Percentiles rank a stretch among this genome's conserved stretches.
phyloP scores from a whole-genome alignment of 331 rosid species.

The Phaseolus coccineus region DNA sequence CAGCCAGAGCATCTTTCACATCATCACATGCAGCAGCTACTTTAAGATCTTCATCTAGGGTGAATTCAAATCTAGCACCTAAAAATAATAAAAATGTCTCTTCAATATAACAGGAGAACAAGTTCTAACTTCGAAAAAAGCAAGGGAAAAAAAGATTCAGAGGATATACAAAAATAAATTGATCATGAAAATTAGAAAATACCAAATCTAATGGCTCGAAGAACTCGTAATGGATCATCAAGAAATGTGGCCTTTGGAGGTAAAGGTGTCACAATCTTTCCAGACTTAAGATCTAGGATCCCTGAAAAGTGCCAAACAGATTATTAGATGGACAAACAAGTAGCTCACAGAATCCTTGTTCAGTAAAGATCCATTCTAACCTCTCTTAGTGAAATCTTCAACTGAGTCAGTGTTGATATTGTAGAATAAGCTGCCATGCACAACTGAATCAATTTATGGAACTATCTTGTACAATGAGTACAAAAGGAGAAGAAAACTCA shows the following conservation, averaged over 20 bases:
- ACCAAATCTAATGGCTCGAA: conserved; percentile 97
- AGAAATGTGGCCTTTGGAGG: conserved; percentile 85
- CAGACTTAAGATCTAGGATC: conserved; percentile 74
- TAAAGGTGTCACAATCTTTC: conserved; percentile 92
- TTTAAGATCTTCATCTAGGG: conserved; percentile 81
- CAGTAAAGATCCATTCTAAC: conserved; percentile 51
- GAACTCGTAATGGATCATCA: conserved; percentile 96
- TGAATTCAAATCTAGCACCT: conserved; percentile 90
- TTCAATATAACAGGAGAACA: conserved; percentile 38
- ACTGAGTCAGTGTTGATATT: conserved; percentile 77
- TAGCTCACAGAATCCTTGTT: conserved; percentile 39
- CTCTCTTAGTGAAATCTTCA: conserved; percentile 89
- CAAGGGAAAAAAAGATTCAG: conserved; percentile 9
- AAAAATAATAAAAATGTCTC: conserved; percentile 41
- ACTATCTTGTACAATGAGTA: conserved; percentile 30
- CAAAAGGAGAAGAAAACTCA: conserved; percentile 9
- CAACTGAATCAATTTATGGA: conserved; percentile 36
- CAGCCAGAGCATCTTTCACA: conserved; percentile 80
- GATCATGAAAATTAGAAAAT: conserved; percentile 34
- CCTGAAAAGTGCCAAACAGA: conserved; percentile 58
- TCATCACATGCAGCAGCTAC: conserved; percentile 87
- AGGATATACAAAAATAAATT: not conserved
- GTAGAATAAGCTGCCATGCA: conserved; percentile 79
- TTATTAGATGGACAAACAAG: conserved; percentile 35
- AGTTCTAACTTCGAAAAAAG: conserved; percentile 1